Evolutionary conservation across 805 yeast species (phyloP), one percentile per base, ranked within the genome.

Genomic region (Soucietia sequanensis): DNA sequence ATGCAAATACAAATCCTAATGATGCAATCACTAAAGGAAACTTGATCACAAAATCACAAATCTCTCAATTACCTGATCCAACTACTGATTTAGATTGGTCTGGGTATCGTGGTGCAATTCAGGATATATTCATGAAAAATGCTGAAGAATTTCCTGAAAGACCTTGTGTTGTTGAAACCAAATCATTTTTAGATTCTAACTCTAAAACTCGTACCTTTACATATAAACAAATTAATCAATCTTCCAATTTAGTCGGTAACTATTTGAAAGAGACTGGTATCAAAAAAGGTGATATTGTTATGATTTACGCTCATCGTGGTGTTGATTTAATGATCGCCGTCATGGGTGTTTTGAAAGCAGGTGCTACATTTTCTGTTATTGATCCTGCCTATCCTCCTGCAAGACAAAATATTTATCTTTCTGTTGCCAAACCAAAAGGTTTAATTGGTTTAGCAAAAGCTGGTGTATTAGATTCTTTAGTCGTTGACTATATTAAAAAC

Each of bases 351-450:
- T 76, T 93, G 58, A 93, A 93, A 66, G 98, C 99, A 1, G 99
- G 99, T 49, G 98, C 96, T 12, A 91, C 99, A 0, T 93, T 93
- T 60, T 90, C 97, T 7, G 99, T 93, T 15, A 95, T 93, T 45
- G 99, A 93, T 58, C 99, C 99, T 6, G 98, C 98, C 4, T 93
- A 93, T 60, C 99, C 99, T 27, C 96, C 99, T 12, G 95, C 95
- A 7, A 80, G 99, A 63, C 99, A 93, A 63, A 93, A 87, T 44
- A 78, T 93, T 42, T 93, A 93, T 60, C 72, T 93, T 38, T 80
- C 85, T 31, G 99, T 93, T 11, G 98, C 99, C 23, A 80, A 84
- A 60, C 99, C 99, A 22, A 77, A 68, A 48, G 99, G 95, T 44
- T 73, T 93, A 48, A 82, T 93, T 42, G 95, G 90, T 13, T 80